phyloP scores from a whole-genome alignment of 768 basidiomycete species.

The Suillus americanus region DNA sequence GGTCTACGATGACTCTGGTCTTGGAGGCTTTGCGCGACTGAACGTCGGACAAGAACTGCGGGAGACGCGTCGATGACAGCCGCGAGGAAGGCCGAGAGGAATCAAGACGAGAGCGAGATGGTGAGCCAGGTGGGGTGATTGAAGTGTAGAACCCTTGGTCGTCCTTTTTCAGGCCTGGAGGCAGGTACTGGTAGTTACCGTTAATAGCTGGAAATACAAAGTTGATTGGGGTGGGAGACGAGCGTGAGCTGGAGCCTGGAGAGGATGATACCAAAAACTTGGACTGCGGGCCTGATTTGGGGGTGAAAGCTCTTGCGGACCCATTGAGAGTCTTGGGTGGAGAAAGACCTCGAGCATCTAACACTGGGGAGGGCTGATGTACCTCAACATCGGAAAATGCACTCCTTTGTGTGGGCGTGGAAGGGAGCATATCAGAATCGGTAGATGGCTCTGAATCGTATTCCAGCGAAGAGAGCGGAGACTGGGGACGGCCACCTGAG shows the following conservation, averaged over 20 bases:
- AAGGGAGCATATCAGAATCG: constrained; percentile 9
- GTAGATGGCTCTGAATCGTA: constrained; percentile 11
- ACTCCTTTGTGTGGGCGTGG: constrained; percentile 8
- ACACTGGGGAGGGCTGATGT: constrained; percentile 5
- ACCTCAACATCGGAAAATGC: constrained; percentile 5
- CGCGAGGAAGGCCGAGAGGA: constrained; percentile 25
- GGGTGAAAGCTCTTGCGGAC: constrained; percentile 46
- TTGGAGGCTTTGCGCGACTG: constrained; percentile 44
- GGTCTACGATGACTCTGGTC: constrained; percentile 61
- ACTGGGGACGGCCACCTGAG: constrained; percentile 5
- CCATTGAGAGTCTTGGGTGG: constrained; percentile 35
- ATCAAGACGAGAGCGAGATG: constrained; percentile 15
- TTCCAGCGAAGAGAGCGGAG: constrained; percentile 7
- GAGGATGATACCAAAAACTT: constrained; percentile 18
- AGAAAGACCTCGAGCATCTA: not conserved
- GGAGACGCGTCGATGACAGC: constrained; percentile 39
- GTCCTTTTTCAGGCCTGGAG: constrained; percentile 50
- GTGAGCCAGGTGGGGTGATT: constrained; percentile 18
- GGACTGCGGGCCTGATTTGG: constrained; percentile 31
- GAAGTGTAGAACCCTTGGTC: constrained; percentile 53
- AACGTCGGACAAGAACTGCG: constrained; percentile 47
- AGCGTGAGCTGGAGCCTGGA: constrained; percentile 11
- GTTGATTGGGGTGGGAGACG: constrained; percentile 18
- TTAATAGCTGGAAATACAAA: constrained; percentile 53
- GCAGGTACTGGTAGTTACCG: constrained; percentile 24